These are phyloP conservation scores for Leonotis leonurus DNA, from an alignment of 257 asterid species.

Conservation along the genomic window DNA sequence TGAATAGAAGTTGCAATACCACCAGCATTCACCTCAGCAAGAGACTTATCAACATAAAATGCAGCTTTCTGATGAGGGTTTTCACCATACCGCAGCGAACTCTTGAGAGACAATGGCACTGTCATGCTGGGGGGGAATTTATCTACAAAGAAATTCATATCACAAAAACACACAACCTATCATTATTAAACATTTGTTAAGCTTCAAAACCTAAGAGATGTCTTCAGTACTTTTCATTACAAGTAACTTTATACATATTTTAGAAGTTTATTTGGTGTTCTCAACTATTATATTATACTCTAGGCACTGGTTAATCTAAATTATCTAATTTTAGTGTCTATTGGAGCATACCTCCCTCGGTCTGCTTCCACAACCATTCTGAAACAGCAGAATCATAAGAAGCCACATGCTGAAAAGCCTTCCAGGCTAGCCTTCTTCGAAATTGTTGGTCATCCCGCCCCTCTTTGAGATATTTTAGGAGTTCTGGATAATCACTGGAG, in stretches of 20 bases:
- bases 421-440: conserved; percentile 78
- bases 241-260: background rate
- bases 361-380: conserved; percentile 96
- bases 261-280: background rate
- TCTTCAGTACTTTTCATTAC: too few species aligned
- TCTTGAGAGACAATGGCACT: conserved; percentile 68
- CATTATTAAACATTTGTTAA: background rate
- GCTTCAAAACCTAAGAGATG: background rate
- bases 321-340: background rate
- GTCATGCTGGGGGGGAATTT: conserved; percentile 75
- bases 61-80: conserved; percentile 99
- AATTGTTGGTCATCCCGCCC: conserved; percentile 56
- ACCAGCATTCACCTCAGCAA: conserved; percentile 89
- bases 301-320: background rate
- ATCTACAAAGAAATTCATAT: conserved; percentile 34
- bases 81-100: conserved; percentile 93
- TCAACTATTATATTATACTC: background rate
- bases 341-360: conserved; percentile 54
- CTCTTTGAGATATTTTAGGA: conserved; percentile 60
- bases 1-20: conserved; percentile 90
- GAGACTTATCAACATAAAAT: conserved; percentile 80
- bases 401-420: conserved; percentile 94
- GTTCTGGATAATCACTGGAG: conserved; percentile 73
- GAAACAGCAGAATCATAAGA: conserved; percentile 99
- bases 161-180: background rate